These are phyloP conservation scores for Colletotrichum somersetense DNA, from an alignment of 2,329 filamentous ascomycete genomes.

Conservation along the genomic window DNA sequence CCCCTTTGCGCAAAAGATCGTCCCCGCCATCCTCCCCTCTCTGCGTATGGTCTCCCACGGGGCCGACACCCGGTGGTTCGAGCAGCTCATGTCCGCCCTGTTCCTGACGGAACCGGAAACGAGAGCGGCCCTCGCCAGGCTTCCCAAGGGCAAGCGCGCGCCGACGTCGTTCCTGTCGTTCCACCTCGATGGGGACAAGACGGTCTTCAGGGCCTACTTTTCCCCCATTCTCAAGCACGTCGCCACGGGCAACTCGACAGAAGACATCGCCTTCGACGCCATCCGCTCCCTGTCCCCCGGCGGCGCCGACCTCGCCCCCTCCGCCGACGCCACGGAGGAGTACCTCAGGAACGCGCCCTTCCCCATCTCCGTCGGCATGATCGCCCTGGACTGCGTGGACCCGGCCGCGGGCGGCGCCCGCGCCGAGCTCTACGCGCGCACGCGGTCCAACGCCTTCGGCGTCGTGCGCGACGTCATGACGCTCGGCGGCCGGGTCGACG, in stretches of 20 bases:
- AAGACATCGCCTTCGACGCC: constrained; percentile 44
- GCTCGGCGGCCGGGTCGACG: constrained; percentile 43
- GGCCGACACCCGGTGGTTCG: constrained; percentile 43
- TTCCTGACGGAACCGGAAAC: constrained; percentile 43
- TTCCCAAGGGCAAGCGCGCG: constrained; percentile 42
- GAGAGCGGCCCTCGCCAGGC: constrained; percentile 26
- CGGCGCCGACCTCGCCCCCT: constrained; percentile 40
- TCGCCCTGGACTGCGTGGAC: constrained; percentile 47
- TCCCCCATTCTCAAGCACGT: constrained; percentile 46
- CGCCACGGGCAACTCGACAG: constrained; percentile 43
- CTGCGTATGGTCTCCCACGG: constrained; percentile 26
- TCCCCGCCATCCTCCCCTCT: constrained; percentile 37
- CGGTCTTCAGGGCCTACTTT: constrained; percentile 46
- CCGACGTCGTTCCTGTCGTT: constrained; percentile 46
- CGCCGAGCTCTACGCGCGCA: constrained; percentile 47
- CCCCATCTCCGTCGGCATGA: constrained; percentile 45
- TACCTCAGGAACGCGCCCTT: constrained; percentile 43
- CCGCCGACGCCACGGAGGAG: constrained; percentile 42
- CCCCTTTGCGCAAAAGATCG: constrained; percentile 41
- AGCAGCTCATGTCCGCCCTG: constrained; percentile 43
- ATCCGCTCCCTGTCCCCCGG: constrained; percentile 44
- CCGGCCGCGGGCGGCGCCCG: constrained; percentile 46
- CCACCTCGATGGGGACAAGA: constrained; percentile 44
- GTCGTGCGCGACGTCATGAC: constrained; percentile 46
- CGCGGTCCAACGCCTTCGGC: constrained; percentile 45